A percentile compares a stretch with the other conserved stretches of the same genome.
Conservation (phyloP, 257 asterid genomes). For the Nicotiana obtusifolia region DNA sequence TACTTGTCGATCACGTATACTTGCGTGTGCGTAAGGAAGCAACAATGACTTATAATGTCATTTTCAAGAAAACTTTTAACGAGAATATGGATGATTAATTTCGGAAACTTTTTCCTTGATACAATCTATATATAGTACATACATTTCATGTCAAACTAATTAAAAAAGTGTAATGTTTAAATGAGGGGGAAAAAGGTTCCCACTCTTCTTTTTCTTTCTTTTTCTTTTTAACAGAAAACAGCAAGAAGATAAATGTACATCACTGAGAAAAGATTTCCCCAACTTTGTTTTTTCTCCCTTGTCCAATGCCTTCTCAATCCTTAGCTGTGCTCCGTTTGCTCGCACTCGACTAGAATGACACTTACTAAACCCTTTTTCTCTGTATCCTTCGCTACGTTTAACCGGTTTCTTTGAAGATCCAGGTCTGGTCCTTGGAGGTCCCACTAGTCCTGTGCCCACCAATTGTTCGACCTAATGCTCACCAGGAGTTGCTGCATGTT, state of each 20-base stretch:
- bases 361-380: not conserved
- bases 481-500: conserved; percentile 15
- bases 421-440: not conserved
- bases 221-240: not conserved
- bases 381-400: not conserved
- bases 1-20: no score
- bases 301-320: not conserved
- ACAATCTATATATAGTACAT: no score
- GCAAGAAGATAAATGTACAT: not conserved
- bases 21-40: no score
- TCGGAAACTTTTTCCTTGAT: no score
- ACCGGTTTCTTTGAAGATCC: not conserved
- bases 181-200: not conserved
- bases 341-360: not conserved
- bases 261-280: not conserved
- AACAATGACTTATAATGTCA: no score
- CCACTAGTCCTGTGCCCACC: not conserved
- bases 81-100: no score
- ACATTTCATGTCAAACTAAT: no score
- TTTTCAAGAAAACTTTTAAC: no score
- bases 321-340: not conserved
- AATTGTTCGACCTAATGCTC: conserved; percentile 41
- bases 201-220: not conserved
- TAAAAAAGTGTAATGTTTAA: not conserved
- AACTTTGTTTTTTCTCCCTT: not conserved